Evolutionary conservation across 2,329 filamentous ascomycete species (phyloP).

Genomic region (Aspergillus melleus): DNA sequence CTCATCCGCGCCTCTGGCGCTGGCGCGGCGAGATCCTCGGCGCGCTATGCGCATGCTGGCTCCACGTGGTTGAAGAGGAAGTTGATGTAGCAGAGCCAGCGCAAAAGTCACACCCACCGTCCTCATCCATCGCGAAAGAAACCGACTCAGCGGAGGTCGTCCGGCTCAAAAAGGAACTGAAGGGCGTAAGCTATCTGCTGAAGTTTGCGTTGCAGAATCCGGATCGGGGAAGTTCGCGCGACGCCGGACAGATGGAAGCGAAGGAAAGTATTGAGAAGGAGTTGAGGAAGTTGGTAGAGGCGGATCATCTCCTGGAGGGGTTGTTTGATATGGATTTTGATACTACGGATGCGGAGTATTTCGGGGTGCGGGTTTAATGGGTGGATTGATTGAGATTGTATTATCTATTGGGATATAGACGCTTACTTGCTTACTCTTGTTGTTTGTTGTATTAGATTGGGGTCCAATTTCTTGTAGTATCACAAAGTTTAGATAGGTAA

Average conservation of each 20-base stretch:
- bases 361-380: not conserved
- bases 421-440: not conserved
- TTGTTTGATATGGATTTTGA: slow-evolving; percentile 28
- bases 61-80: slow-evolving; percentile 50
- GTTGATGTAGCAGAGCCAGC: slow-evolving; percentile 13
- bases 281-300: slow-evolving; percentile 36
- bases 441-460: not conserved
- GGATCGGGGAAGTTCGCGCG: slow-evolving; percentile 10
- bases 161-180: slow-evolving; percentile 29
- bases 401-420: too few species aligned
- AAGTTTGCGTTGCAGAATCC: slow-evolving; percentile 32
- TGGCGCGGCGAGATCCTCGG: slow-evolving; percentile 66
- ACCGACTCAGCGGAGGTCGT: slow-evolving; percentile 10
- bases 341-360: slow-evolving; percentile 10
- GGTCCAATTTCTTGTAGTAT: not conserved
- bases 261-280: slow-evolving; percentile 35
- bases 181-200: slow-evolving; percentile 29
- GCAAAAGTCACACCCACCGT: not conserved
- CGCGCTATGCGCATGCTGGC: slow-evolving; percentile 63
- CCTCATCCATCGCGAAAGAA: not conserved
- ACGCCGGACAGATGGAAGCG: slow-evolving; percentile 21
- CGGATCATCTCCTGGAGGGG: slow-evolving; percentile 32
- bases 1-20: slow-evolving; percentile 67
- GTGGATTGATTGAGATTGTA: too few species aligned
- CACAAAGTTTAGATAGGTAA: not conserved